Evolutionary conservation across 495 filamentous ascomycete genomes (phyloP), one percentile per base, ranked within the genome.

Genomic region (Tuber aestivum): DNA sequence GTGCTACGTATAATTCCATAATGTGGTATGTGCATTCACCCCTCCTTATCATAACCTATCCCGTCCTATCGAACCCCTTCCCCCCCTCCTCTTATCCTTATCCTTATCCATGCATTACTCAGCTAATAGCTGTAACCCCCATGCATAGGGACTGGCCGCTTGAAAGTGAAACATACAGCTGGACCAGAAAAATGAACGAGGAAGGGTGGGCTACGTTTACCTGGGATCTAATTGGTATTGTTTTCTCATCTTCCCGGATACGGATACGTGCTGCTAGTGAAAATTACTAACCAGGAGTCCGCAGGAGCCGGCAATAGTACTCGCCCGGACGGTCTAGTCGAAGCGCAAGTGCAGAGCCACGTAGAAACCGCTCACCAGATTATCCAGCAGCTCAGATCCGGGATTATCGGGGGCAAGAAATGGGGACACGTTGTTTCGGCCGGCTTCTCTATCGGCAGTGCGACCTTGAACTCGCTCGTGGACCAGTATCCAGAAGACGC

Each of bases 301-400:
- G 16, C 50, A 72, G 70, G 70, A 50, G 69, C 72, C 71, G 79
- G 77, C 37, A 81, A 78, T 69, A 81, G 79, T 73, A 76, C 79
- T 27, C 74, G 76, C 70, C 82, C 73, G 20, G 75, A 83, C 42
- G 77, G 75, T 38, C 75, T 83, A 44, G 50, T 76, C 23, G 79
- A 82, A 41, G 74, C 77, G 12, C 79, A 83, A 70, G 77, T 75
- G 23, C 80, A 82, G 70, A 80, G 74, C 73, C 79, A 83, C 37
- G 78, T 83, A 35, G 78, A 76, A 50, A 83, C 81, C 35, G 70
- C 79, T 8, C 77, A 83, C 40, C 70, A 83, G 37, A 23, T 79
- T 12, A 78, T 82, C 74, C 72, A 79, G 74, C 77, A 76, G 18
- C 70, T 82, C 40, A 75, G 79, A 69, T 69, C 48, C 10, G 77